Base-by-base conservation (phyloP, 495 filamentous ascomycete species). In the Aspergillus kassunensis region DNA sequence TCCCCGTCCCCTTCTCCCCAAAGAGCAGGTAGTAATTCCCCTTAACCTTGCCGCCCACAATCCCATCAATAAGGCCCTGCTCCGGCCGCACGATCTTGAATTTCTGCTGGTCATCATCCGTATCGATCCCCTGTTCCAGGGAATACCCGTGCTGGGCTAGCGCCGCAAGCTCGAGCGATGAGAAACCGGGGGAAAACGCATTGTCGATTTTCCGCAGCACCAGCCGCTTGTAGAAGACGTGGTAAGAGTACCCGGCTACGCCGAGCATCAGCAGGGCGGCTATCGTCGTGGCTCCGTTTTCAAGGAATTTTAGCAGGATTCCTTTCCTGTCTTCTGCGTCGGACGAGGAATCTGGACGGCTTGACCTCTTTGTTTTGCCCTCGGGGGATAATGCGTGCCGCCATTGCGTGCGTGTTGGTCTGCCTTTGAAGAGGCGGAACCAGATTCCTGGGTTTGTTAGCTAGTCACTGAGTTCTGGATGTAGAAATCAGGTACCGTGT, bases 1-100 rank as follows among this genome's bases (percentile, higher is more conserved):
- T 98, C 0, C 93, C 93, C 2, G 90, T 95, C 13, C 93, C 93
- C 71, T 97, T 96, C 62, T 98, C 93, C 15, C 93, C 93, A 44
- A 97, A 84, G 18, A 98, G 75, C 0, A 98, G 73, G 70, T 91
- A 89, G 63, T 98, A 98, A 59, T 91, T 89, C 6, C 93, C 93
- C 3, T 68, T 67, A 6, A 77, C 70, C 1, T 70, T 55, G 1
- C 92, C 93, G 36, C 77, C 64, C 15, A 98, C 78, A 54, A 98
- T 95, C 3, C 59, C 65, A 63, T 97, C 87, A 47, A 97, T 87
- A 37, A 80, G 78, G 7, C 65, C 56, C 63, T 98, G 93, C 71
- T 97, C 90, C 8, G 50, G 50, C 23, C 50, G 21, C 31, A 16
- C 18, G 1, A 53, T 44, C 12, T 27, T 39, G 23, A 53, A 53